A percentile compares a stretch with the other conserved stretches of the same genome.
Evolutionary conservation across 495 filamentous ascomycete species (phyloP).

Genomic region (Pyronema domesticum): DNA sequence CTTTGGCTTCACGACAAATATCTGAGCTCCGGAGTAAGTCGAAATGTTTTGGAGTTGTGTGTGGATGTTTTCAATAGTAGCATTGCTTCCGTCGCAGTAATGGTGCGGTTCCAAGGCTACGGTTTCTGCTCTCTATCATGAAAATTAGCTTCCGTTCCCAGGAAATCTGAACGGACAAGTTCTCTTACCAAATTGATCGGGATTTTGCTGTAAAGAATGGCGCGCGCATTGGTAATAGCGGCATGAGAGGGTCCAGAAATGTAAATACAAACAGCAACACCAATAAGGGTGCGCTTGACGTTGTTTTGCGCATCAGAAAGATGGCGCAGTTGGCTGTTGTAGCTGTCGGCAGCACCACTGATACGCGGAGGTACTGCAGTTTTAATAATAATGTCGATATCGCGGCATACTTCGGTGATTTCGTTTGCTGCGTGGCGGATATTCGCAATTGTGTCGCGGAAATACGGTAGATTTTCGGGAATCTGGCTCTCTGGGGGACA

Average conservation of each 20-base stretch:
- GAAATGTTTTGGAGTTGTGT: conserved; percentile 71
- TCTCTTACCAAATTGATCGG: conserved; percentile 18
- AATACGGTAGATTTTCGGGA: conserved; percentile 72
- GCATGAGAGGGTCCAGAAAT: not conserved
- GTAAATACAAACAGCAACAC: conserved; percentile 1
- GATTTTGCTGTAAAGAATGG: not conserved
- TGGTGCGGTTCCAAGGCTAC: conserved; percentile 82
- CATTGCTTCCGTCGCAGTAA: conserved; percentile 57
- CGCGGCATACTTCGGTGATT: conserved; percentile 41
- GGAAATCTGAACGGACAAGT: not conserved
- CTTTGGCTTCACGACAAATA: conserved; percentile 81
- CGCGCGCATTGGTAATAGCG: not conserved
- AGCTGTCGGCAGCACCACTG: conserved; percentile 31
- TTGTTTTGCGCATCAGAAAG: not conserved
- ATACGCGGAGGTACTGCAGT: conserved; percentile 45
- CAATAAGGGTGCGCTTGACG: not conserved
- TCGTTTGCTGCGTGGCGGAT: conserved; percentile 60
- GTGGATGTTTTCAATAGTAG: conserved; percentile 50
- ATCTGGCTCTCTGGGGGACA: conserved; percentile 49
- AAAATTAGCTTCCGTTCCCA: conserved; percentile 2
- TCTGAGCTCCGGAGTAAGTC: conserved; percentile 76
- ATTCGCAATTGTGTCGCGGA: conserved; percentile 62
- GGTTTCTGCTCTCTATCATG: conserved; percentile 61
- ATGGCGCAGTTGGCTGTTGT: not conserved
- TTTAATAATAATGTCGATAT: conserved; percentile 60